Base-by-base conservation (phyloP, 129 eudicot species). In the Pittosporum tobira region DNA sequence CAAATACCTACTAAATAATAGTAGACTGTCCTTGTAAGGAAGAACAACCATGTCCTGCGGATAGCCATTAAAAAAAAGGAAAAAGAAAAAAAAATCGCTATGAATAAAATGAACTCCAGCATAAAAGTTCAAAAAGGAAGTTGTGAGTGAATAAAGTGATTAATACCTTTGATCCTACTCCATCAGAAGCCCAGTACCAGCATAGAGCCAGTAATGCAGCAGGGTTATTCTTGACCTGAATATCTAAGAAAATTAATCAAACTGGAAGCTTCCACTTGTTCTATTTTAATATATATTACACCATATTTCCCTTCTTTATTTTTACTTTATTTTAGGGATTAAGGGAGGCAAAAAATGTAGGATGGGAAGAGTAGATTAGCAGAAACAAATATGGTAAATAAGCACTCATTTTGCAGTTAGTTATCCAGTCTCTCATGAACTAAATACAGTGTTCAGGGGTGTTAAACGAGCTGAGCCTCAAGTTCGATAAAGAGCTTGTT, bases 21-120 rank as follows among this genome's bases (percentile, higher is more conserved):
- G 62, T 71, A 91, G 74, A 64, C 99, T 91, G 81, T 91, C 99
- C 77, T 86, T 91, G 84, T 91, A 91, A 2, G 96, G 96, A 71
- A 91, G 99, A 65, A 91, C 94, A 79, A 91, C 96, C 99, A 91
- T 91, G 80, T 91, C 99, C 99, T 87, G 78, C 70, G 57, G 40
- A 71, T 66, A 69, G 31, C 64, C 14, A 72, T 19, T 56, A 47
- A 57, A 46, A 9, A 66, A 72, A 45, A 18, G 20, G 16, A 40
- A 9, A 24, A n/a, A n/a, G n/a, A n/a, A n/a, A n/a, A n/a, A n/a
- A n/a, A n/a, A n/a, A n/a, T n/a, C n/a, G 2, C 19, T 46, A 42
- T 2, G 25, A 51, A 23, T 50, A 19, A 44, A 44, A 34, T 19
- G 15, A 58, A 62, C 10, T 26, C 26, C 58, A 64, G 6, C 1